Percentiles rank a stretch among this genome's conserved stretches.
Evolutionary conservation across 805 yeast genomes (phyloP).

Genomic region (Yarrowia sp.): DNA sequence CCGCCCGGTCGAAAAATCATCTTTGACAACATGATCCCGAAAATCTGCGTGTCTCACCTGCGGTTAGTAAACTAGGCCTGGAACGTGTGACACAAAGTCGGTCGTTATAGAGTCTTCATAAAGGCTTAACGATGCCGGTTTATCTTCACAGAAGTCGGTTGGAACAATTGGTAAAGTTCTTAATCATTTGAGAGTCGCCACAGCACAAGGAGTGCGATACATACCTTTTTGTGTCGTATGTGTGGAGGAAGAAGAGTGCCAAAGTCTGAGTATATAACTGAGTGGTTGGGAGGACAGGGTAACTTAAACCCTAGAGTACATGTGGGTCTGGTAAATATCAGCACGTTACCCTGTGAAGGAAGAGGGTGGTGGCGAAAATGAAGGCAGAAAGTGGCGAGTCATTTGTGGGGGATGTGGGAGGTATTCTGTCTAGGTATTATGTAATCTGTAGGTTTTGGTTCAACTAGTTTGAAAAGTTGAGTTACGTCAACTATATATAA

Average conservation of each 20-base stretch:
- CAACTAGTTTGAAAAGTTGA: background rate
- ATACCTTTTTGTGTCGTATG: slow-evolving; percentile 31
- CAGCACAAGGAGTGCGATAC: slow-evolving; percentile 8
- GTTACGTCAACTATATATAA: background rate
- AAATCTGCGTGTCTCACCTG: slow-evolving; percentile 24
- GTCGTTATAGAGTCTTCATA: slow-evolving; percentile 30
- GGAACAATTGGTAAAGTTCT: slow-evolving; percentile 38
- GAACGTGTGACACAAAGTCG: background rate
- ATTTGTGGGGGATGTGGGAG: background rate
- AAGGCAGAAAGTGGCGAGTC: background rate
- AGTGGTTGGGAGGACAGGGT: background rate
- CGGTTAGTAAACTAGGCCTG: slow-evolving; percentile 16
- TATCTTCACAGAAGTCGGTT: slow-evolving; percentile 37
- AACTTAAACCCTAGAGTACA: slow-evolving; percentile 14
- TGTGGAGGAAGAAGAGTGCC: slow-evolving; percentile 17
- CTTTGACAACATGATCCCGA: background rate
- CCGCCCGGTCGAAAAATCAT: slow-evolving; percentile 39
- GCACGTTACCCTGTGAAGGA: slow-evolving; percentile 8
- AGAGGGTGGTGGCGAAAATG: background rate
- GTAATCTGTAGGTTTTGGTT: background rate
- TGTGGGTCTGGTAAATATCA: background rate
- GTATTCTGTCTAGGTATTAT: background rate
- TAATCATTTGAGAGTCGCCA: slow-evolving; percentile 35
- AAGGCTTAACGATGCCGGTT: slow-evolving; percentile 39
- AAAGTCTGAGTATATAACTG: slow-evolving; percentile 13